Evolutionary conservation across 2,329 filamentous ascomycete species (phyloP).

Genomic region (Septoria linicola): DNA sequence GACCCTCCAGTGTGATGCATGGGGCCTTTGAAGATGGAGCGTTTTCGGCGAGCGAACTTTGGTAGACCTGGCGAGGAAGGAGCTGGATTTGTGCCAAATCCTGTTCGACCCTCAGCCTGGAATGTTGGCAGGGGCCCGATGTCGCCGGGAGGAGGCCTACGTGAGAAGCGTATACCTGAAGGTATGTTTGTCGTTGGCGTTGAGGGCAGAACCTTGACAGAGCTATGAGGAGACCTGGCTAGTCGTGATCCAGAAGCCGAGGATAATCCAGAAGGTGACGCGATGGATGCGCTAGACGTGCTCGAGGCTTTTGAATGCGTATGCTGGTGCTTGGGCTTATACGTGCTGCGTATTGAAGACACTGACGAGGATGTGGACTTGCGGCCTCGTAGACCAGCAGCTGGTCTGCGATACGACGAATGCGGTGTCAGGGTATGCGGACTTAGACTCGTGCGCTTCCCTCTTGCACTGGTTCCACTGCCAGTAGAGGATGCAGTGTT

Average conservation of each 20-base stretch:
- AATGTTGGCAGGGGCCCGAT: constrained; percentile 34
- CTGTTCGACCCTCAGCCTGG: constrained; percentile 25
- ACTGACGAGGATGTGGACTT: constrained; percentile 96
- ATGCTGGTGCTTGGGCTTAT: constrained; percentile 73
- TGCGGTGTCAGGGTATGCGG: constrained; percentile 86
- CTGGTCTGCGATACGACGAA: constrained; percentile 79
- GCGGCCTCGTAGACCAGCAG: constrained; percentile 77
- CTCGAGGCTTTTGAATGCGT: constrained; percentile 93
- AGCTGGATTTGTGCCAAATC: constrained; percentile 33
- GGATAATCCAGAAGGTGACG: constrained; percentile 45
- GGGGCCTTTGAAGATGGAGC: constrained; percentile 79
- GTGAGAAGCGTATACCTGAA: constrained; percentile 71
- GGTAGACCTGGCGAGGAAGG: constrained; percentile 61
- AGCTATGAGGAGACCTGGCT: constrained; percentile 77
- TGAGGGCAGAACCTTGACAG: constrained; percentile 90
- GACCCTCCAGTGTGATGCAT: constrained; percentile 51
- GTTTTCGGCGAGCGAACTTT: constrained; percentile 77
- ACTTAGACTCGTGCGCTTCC: constrained; percentile 55
- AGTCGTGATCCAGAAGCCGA: constrained; percentile 59
- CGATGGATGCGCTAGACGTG: constrained; percentile 73
- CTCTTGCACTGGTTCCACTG: constrained; percentile 31
- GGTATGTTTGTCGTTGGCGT: constrained; percentile 74
- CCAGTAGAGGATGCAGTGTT: constrained; percentile 44
- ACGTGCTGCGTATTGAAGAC: constrained; percentile 87
- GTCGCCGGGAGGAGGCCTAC: constrained; percentile 35